phyloP scores from a whole-genome alignment of 2,329 filamentous ascomycete genomes.

The Phoma herbarum region DNA sequence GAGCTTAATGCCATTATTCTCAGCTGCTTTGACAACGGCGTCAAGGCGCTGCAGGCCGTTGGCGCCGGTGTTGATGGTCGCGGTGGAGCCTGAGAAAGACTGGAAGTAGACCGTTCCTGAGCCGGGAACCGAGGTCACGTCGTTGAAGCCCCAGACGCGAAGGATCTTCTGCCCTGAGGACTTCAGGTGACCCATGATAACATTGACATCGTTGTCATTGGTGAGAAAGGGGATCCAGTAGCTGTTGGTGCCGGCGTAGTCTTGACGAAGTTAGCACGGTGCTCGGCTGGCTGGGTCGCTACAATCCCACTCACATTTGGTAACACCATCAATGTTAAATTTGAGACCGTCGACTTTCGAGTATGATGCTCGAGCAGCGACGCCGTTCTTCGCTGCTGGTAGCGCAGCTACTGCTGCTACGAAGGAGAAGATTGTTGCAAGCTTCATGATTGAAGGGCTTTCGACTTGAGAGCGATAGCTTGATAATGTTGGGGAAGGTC shows the following conservation, averaged over 20 bases:
- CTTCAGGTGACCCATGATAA: conserved; percentile 56
- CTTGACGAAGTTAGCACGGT: conserved; percentile 21
- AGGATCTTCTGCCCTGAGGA: conserved; percentile 65
- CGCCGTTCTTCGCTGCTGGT: conserved; percentile 23
- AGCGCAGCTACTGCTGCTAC: conserved; percentile 33
- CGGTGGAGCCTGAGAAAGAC: conserved; percentile 57
- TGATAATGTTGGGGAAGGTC: not conserved
- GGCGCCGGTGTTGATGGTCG: conserved; percentile 57
- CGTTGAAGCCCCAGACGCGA: conserved; percentile 71
- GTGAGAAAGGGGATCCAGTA: conserved; percentile 65
- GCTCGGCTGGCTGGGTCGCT: not conserved
- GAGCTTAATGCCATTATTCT: conserved; percentile 61
- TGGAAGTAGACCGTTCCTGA: conserved; percentile 64
- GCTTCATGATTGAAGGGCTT: conserved; percentile 32
- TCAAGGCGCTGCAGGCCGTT: conserved; percentile 60
- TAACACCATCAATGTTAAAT: conserved; percentile 49
- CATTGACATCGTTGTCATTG: conserved; percentile 64
- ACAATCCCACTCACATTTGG: conserved; percentile 38
- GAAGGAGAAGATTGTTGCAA: conserved; percentile 29
- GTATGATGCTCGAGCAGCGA: conserved; percentile 34
- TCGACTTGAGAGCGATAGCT: not conserved
- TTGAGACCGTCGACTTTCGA: conserved; percentile 41
- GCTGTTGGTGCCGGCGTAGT: conserved; percentile 60
- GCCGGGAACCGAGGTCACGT: conserved; percentile 57
- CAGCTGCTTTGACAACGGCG: conserved; percentile 61